Evolutionary conservation across 495 filamentous ascomycete genomes (phyloP), one percentile per base, ranked within the genome.

Genomic region (Aspergillus ellipticus): DNA sequence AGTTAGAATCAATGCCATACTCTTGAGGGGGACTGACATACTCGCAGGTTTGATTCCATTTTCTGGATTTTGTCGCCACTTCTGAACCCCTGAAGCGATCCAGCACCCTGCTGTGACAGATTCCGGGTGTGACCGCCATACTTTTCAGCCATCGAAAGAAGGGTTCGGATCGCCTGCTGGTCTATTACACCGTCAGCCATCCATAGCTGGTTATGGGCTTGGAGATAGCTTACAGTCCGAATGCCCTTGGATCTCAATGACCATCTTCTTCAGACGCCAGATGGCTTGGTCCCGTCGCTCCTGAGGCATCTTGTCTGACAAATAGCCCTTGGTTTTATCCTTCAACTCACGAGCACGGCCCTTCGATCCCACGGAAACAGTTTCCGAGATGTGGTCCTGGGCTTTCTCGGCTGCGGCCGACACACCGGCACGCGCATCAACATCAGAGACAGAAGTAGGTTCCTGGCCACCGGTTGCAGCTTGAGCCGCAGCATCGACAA

Each of bases 191-290:
- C 7, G 42, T 31, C 26, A 49, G 17, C 47, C 13, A 39, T 13
- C 13, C n/a, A n/a, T 13, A 13, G 13, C 13, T 39, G 35, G 10
- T 39, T n/a, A n/a, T 15, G 2, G n/a, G 35, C 35, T 39, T 3
- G 5, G 2, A 0, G 4, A 20, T 5, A 24, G 70, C 84, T 69
- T 68, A 87, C 84, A 98, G 58, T 97, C 94, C 49, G 85, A 83
- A 66, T 96, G 94, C 37, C 90, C 86, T 69, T 98, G 94, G 53
- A 96, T 88, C 77, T 98, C 94, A 53, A 96, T 80, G 22, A 98
- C 74, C 89, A 98, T 96, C 82, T 97, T 97, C 84, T 97, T 97
- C 54, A 98, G 70, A 46, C 94, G 89, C 81, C 85, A 97, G 63
- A 97, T 84, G 21, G 85, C 85, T 77, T 96, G 93, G 2, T 97